Evolutionary conservation across 352 stramenopile species (phyloP), one percentile per base, ranked within the genome.

Genomic region (Labyrinthula sp.): DNA sequence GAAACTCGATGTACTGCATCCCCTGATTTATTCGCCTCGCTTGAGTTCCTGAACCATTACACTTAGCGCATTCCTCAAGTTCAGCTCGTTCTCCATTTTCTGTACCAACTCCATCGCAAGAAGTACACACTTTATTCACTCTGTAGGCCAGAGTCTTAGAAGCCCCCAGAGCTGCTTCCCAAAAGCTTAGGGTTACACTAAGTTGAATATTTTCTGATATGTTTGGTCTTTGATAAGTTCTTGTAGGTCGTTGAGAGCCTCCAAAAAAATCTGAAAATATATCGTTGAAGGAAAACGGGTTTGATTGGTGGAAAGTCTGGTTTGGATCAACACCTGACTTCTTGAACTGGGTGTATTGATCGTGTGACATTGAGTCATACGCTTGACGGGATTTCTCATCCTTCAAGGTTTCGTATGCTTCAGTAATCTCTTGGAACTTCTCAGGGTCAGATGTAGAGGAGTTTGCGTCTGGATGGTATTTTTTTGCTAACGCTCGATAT

Each of bases 381-480:
- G 80, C 71, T 9, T 79, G 72, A 15, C 77, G 77, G 40, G 85
- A 75, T 43, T 89, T 72, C 8, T 73, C 73, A 60, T 94, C 75
- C 36, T 58, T 86, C 26, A 94, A 58, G 22, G 92, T 77, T 46
- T 92, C 80, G 62, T 93, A 94, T 2, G 80, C 83, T 40, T 87
- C 67, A 0, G 82, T 89, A 35, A 93, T 71, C 52, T 92, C 81
- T 54, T 92, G 77, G 59, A 93, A 93, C 40, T 82, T 68, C 37
- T 75, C 66, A 35, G 85, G 80, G 24, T 81, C 84, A 50, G 92
- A 79, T 31, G 63, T 58, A 9, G 65, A 55, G 24, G 79, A 79
- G 66, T 74, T 77, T 33, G 64, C 65, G 50, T 79, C 70, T 8
- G 71, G 71, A 45, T 80, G 71, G 48, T 66, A 72, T 37, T 73